phyloP scores from a whole-genome alignment of 1,139 yeast genomes.

The Magnusiomyces tetraspermus region DNA sequence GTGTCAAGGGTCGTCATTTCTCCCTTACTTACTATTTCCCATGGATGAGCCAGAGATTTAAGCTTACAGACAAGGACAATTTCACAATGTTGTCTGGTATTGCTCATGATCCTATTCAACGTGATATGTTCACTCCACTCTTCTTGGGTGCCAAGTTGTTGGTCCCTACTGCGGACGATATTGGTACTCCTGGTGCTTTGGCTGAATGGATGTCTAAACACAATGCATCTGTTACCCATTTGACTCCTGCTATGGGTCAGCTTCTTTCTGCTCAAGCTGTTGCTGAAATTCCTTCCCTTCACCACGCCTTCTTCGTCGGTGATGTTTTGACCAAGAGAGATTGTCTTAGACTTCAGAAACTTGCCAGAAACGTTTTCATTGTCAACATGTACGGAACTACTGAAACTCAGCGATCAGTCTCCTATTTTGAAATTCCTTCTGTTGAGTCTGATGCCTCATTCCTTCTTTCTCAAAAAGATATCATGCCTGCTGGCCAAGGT shows the following conservation, averaged over 20 bases:
- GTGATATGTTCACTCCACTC: constrained; percentile 97
- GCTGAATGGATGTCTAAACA: constrained; percentile 96
- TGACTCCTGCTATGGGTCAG: constrained; percentile 99
- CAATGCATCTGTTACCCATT: constrained; percentile 90
- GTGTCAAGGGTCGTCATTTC: constrained; percentile 95
- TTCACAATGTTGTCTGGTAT: constrained; percentile 98
- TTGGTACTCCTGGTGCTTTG: constrained; percentile 93
- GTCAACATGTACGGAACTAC: constrained; percentile 99
- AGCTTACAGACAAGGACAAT: constrained; percentile 66
- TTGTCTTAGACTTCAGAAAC: constrained; percentile 80
- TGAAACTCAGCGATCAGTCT: constrained; percentile 96
- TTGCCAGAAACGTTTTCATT: constrained; percentile 81
- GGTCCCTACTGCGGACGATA: constrained; percentile 94
- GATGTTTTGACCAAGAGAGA: constrained; percentile 95
- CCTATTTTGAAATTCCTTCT: constrained; percentile 81
- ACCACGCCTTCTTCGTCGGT: constrained; percentile 97
- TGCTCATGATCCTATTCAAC: constrained; percentile 98
- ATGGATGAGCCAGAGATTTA: constrained; percentile 90
- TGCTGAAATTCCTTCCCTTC: constrained; percentile 76
- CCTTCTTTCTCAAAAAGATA: constrained; percentile 78
- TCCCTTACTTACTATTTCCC: constrained; percentile 95
- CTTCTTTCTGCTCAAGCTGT: constrained; percentile 90
- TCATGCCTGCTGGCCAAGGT: constrained; percentile 98
- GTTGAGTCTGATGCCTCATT: constrained; percentile 60
- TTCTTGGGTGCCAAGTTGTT: constrained; percentile 88